Conservation (phyloP, 2,329 filamentous ascomycete genomes). For the Penicillium sp. region DNA sequence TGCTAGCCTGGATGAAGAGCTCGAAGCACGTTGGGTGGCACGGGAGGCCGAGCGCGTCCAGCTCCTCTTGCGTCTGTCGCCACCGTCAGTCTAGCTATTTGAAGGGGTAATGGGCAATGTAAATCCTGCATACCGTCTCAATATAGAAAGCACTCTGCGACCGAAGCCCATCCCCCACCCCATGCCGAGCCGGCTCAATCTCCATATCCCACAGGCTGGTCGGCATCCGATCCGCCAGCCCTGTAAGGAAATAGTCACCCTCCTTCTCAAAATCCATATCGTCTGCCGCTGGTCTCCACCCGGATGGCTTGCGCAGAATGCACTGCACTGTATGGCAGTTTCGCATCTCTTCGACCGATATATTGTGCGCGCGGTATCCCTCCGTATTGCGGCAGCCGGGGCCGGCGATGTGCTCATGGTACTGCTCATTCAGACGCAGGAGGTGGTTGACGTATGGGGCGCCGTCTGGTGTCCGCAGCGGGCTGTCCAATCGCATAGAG, state of each 20-base stretch:
- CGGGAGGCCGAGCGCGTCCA: neutral
- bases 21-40: neutral
- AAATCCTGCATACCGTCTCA: neutral
- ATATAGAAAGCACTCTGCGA: neutral
- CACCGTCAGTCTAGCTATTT: neutral
- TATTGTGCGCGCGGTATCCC: neutral
- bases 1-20: neutral
- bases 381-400: neutral
- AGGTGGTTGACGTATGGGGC: neutral
- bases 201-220: neutral
- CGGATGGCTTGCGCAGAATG: neutral
- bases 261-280: neutral
- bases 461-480: neutral
- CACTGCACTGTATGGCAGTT: neutral
- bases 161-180: neutral
- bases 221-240: neutral
- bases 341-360: neutral
- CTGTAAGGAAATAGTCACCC: neutral
- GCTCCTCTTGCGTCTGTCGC: neutral
- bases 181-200: neutral
- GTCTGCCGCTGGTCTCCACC: neutral
- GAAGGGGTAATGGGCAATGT: neutral
- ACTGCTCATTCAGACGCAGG: neutral
- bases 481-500: neutral
- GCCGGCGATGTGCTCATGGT: neutral